Percentiles rank a stretch among this genome's conserved stretches.
phyloP scores from a whole-genome alignment of 1,139 yeast genomes.

The Saccharomyces hybrid region DNA sequence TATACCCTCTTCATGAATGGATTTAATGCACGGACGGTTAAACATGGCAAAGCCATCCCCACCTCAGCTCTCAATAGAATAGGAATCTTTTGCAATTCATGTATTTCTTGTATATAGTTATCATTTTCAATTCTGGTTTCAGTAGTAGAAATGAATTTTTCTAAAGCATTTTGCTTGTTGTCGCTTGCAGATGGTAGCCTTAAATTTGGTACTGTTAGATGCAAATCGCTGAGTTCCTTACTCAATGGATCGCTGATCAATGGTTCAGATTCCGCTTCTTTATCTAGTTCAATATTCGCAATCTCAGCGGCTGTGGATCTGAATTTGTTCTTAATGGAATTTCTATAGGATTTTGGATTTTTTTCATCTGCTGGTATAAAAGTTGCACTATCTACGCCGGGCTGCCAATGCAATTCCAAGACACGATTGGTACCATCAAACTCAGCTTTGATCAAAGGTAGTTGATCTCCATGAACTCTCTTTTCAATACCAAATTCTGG shows the following conservation, averaged over 20 bases:
- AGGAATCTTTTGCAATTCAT: constrained; percentile 73
- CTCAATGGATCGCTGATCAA: constrained; percentile 38
- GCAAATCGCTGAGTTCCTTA: constrained; percentile 44
- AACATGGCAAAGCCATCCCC: constrained; percentile 92
- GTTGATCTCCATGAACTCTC: constrained; percentile 95
- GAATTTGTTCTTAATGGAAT: constrained; percentile 70
- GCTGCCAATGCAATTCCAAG: constrained; percentile 87
- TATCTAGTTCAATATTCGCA: constrained; percentile 40
- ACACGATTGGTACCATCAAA: constrained; percentile 63
- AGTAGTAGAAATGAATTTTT: constrained; percentile 50
- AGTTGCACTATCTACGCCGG: constrained; percentile 84
- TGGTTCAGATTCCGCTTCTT: constrained; percentile 21
- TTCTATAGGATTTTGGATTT: constrained; percentile 65
- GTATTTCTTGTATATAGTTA: constrained; percentile 66
- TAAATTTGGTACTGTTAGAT: constrained; percentile 48
- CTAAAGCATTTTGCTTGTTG: constrained; percentile 36
- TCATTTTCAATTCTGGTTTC: constrained; percentile 56
- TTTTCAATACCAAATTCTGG: constrained; percentile 97
- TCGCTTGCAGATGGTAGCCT: constrained; percentile 35
- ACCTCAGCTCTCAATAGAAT: constrained; percentile 83
- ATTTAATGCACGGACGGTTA: constrained; percentile 87
- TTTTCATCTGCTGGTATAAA: constrained; percentile 85
- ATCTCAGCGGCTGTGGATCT: constrained; percentile 65
- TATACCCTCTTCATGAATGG: constrained; percentile 47
- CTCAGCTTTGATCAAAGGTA: constrained; percentile 88